phyloP scores from a whole-genome alignment of 2,329 filamentous ascomycete species.

The Trichoderma koningii region DNA sequence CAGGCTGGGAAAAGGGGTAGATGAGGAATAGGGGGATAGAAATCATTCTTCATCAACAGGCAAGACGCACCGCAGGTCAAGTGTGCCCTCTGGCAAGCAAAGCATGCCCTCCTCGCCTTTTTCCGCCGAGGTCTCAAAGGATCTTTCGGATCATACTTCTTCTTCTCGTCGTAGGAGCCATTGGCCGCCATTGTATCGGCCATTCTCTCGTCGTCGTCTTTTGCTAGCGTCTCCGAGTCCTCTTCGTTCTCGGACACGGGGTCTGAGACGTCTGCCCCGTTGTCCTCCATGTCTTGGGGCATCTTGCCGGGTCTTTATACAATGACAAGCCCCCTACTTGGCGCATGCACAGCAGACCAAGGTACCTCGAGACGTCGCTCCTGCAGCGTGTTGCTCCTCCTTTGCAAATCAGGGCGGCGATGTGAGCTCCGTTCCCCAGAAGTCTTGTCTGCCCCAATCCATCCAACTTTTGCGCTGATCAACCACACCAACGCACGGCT shows the following conservation, averaged over 20 bases:
- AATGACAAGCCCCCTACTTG: slow-evolving; percentile 24
- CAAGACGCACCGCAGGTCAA: slow-evolving; percentile 88
- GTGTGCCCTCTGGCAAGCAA: slow-evolving; percentile 95
- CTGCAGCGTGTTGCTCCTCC: slow-evolving; percentile 23
- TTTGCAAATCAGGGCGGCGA: slow-evolving; percentile 38
- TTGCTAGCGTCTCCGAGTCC: slow-evolving; percentile 52
- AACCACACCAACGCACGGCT: slow-evolving; percentile 40
- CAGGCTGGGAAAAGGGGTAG: not conserved
- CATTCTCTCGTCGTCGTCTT: slow-evolving; percentile 57
- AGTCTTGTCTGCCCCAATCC: slow-evolving; percentile 34
- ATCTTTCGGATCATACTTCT: slow-evolving; percentile 82
- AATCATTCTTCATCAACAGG: not conserved
- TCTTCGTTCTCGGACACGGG: slow-evolving; percentile 61
- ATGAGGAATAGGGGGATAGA: too few species aligned
- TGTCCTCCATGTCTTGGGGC: slow-evolving; percentile 57
- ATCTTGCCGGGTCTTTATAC: slow-evolving; percentile 58
- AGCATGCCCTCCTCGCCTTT: slow-evolving; percentile 94
- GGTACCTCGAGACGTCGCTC: slow-evolving; percentile 23
- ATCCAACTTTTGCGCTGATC: slow-evolving; percentile 36
- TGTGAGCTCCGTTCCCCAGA: slow-evolving; percentile 38
- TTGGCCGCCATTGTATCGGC: slow-evolving; percentile 50
- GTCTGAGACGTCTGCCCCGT: slow-evolving; percentile 59
- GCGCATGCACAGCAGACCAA: slow-evolving; percentile 33
- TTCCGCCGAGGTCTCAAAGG: slow-evolving; percentile 86
- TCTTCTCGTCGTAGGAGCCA: slow-evolving; percentile 58